Base-by-base conservation (phyloP, 2,329 filamentous ascomycete species). In the Achaetomium macrosporum region DNA sequence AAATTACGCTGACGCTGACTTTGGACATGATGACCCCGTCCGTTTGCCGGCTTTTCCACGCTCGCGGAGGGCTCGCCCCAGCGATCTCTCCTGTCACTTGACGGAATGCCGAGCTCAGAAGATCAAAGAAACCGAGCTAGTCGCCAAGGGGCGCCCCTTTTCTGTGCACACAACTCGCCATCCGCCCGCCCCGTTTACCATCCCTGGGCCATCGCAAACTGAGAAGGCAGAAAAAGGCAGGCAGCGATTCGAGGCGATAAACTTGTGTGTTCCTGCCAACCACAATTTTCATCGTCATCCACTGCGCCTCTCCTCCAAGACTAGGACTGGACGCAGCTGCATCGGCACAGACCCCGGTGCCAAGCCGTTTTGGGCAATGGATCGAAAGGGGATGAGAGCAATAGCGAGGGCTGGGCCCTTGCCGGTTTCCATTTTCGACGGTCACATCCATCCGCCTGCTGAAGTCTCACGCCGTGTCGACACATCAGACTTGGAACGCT, bases 1-100 rank as follows among this genome's bases (percentile, higher is more conserved):
- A 59, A 57, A 57, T 59, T 59, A 29, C 58, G 45, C 48, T 53
- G 47, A 9, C 46, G 19, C 25, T 53, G 50, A 47, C 48, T 57
- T 55, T 47, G 49, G 50, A 37, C 48, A 47, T 39, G 36, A 50
- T 42, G 48, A 13, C 44, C 31, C 47, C 50, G 36, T 47, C 46
- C 42, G 37, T 42, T 47, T 45, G 35, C 35, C 45, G 45, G 53
- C 33, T 40, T 49, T 46, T 19, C 35, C 45, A 39, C 15, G 47
- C 47, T 33, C 12, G 33, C 7, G 47, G 37, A 42, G 51, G 42
- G 42, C 37, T 46, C 46, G 15, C 17, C 25, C 25, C 25, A 25
- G 25, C 7, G 25, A 25, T 25, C 25, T 25, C 7, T 4, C 25
- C 25, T 7, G 25, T 42, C 19, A 15, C 11, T 25, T 15, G 10